Evolutionary conservation across 495 filamentous ascomycete species (phyloP).

Genomic region (Aspergillus haitiensis): DNA sequence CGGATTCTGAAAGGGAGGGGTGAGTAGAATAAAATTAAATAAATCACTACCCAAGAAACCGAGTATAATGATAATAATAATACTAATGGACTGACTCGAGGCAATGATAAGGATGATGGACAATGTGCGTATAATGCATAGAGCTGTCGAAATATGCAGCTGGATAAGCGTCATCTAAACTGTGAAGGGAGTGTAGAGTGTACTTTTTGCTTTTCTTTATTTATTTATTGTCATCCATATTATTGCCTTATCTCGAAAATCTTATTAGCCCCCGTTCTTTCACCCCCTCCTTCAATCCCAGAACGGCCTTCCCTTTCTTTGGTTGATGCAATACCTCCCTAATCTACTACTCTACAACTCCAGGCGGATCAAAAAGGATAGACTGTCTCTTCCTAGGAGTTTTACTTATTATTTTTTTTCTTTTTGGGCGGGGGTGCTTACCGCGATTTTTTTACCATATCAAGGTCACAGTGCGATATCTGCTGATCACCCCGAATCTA

Average conservation of each 20-base stretch:
- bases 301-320: background rate
- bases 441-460: slow-evolving; percentile 3
- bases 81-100: background rate
- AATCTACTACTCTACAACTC: background rate
- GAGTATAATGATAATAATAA: background rate
- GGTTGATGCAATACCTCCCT: slow-evolving; percentile 12
- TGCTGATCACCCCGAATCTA: slow-evolving; percentile 27
- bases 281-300: too few species aligned
- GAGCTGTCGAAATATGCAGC: background rate
- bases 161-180: background rate
- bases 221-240: slow-evolving; percentile 7
- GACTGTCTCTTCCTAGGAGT: background rate
- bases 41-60: too few species aligned
- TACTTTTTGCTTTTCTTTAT: background rate
- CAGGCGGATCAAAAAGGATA: background rate
- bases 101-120: background rate
- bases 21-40: background rate
- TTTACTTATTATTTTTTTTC: background rate
- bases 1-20: background rate
- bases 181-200: background rate
- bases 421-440: background rate
- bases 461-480: slow-evolving; percentile 21
- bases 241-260: slow-evolving; percentile 16
- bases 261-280: slow-evolving; percentile 6
- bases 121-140: background rate